Base-by-base conservation (phyloP, 306 rosid species). In the Malus fusca region DNA sequence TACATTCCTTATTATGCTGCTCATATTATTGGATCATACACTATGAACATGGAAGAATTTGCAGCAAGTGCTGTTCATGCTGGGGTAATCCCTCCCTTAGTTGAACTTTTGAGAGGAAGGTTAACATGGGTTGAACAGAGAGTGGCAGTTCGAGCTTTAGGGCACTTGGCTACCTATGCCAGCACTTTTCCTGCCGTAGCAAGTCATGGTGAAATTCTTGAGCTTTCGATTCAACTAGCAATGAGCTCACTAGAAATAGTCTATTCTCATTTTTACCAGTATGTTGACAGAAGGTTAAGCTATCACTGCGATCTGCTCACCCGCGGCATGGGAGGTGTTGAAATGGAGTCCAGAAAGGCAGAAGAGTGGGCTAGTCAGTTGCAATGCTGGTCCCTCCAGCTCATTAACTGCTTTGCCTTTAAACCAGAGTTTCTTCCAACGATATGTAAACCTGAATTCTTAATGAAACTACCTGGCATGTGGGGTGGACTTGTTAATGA, bases 281-380 rank as follows among this genome's bases (percentile, higher is more conserved):
- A 84, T 84, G 93, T 86, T 48, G 98, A 92, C 80, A 85, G 97
- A 88, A 89, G 99, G 88, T 86, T 88, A 40, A 90, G 98, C 85
- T 96, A 96, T 82, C 99, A 96, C 76, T 90, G 99, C 68, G 99
- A 96, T 87, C 79, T 96, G 75, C 98, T 96, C 77, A 96, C 99
- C 28, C 98, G 98, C 9, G 99, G 98, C 74, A 96, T 96, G 99
- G 99, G 99, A 11, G 99, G 99, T 51, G 99, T 89, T 68, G 99
- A 96, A 79, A 96, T 96, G 99, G 99, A 96, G 82, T 92, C 98
- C 40, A 88, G 99, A 87, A 96, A 96, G 88, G 97, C 99, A 5
- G 99, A 96, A 83, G 99, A 96, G 84, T 96, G 99, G 99, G 99
- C 99, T 43, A 96, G 99, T 70, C 99, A 96, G 85, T 78, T 96